Base-by-base conservation (phyloP, 2,329 filamentous ascomycete species). In the Tolypocladium tundrense region DNA sequence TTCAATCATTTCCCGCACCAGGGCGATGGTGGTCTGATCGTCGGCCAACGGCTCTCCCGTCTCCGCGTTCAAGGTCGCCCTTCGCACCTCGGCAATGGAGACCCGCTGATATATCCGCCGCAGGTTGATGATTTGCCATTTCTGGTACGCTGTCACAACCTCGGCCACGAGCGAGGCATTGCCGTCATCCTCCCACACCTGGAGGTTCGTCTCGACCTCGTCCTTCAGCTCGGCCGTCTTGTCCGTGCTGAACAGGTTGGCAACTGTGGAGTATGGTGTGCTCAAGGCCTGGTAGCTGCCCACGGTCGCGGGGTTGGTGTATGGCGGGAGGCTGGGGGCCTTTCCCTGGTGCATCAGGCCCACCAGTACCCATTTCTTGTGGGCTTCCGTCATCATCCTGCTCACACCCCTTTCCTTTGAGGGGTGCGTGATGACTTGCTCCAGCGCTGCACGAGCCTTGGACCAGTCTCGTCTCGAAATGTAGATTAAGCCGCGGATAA, bases 321-420 rank as follows among this genome's bases (percentile, higher is more conserved):
- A 81, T 43, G 79, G 75, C 1, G 89, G 88, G 11, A 84, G 68
- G 0, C 72, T 64, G 2, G 76, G 74, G 5, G 77, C 76, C 65
- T 78, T 82, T 63, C 91, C 92, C 56, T 85, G 76, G 8, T 83
- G 78, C 21, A 99, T 75, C 57, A 97, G 78, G 56, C 85, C 84
- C 11, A 91, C 80, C 19, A 99, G 75, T 10, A 95, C 69, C 88
- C 91, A 97, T 72, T 93, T 95, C 74, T 93, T 95, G 77, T 96
- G 93, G 7, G 90, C 90, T 63, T 96, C 91, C 4, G 88, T 78
- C 88, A 94, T 94, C 55, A 95, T 79, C 69, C 85, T 87, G 70
- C 87, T 93, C 14, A 84, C 78, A 41, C 83, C 79, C 39, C 79
- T 76, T 24, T 85, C 86, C 55, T 76, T 78, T 0, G 79, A 77